Base-by-base conservation (phyloP, 352 stramenopile genomes). In the Globisporangium rhizosaccharum region DNA sequence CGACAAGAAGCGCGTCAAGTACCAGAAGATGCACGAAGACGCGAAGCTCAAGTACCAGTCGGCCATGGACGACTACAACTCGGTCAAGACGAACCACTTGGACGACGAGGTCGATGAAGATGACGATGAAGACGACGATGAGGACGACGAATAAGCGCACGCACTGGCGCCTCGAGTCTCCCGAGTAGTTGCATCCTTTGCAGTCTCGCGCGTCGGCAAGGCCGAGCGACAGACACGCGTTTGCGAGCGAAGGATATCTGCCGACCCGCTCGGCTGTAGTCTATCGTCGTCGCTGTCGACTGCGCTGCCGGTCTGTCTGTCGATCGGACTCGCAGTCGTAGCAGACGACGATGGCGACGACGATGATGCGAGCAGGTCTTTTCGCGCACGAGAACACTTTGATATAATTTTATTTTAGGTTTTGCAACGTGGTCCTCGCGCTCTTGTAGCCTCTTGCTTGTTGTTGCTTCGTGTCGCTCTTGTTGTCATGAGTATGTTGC, bases 11-110 rank as follows among this genome's bases (percentile, higher is more conserved):
- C 96, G 96, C 66, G 71, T 75, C 60, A 90, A 89, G 70, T 96
- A 90, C 73, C 76, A 96, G 61, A 89, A 93, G 69, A 80, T 87
- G 84, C 75, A 94, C 70, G 79, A 88, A 48, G 82, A 92, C 51
- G 87, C 82, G 53, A 96, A 96, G 72, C 49, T 72, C 52, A 75
- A 79, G 61, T 98, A 98, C 79, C 73, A 95, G 63, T 67, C 79
- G n/a, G 69, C 85, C 51, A 97, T 98, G 82, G 82, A 92, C 61
- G 73, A 65, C 7, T 98, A 98, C 82, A 96, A 97, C 61, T 61
- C 61, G 12, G 56, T 52, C 36, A 90, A 92, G 55, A 49, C 37
- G 36, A 69, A 45, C 26, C 67, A 66, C 12, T 52, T 75, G 26
- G 62, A 73, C 3, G 71, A 85, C 1, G 67, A 78, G 12, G 65